Percentiles rank a stretch among this genome's conserved stretches.
phyloP scores from a whole-genome alignment of 805 yeast genomes.

The Zygosaccharomyces siamensis region DNA sequence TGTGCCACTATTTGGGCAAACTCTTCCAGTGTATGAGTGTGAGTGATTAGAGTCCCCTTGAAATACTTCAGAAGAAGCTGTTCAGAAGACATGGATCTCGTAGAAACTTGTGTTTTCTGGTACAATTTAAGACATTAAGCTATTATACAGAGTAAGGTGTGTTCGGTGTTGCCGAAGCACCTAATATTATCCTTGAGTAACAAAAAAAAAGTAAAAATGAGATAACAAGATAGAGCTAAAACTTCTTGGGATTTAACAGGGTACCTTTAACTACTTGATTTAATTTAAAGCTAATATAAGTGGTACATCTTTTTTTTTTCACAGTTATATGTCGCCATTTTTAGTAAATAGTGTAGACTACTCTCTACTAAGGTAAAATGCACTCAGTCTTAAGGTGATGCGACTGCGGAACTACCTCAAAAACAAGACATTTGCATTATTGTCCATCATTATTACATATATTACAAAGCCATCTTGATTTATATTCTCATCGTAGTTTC shows the following conservation, averaged over 20 bases:
- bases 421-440: neutral
- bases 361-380: too few species aligned
- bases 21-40: slow-evolving; percentile 5
- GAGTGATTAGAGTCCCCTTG: slow-evolving; percentile 5
- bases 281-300: too few species aligned
- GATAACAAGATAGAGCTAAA: neutral
- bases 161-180: neutral
- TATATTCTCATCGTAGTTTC: slow-evolving; percentile 35
- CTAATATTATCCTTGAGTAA: neutral
- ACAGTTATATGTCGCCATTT: too few species aligned
- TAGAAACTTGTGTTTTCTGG: neutral
- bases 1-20: slow-evolving; percentile 8
- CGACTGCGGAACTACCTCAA: neutral
- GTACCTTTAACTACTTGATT: neutral
- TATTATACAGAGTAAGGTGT: neutral
- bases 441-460: neutral
- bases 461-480: neutral
- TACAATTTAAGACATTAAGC: neutral
- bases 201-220: neutral
- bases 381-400: too few species aligned
- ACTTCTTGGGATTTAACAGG: neutral
- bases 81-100: slow-evolving; percentile 6
- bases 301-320: too few species aligned
- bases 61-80: slow-evolving; percentile 7
- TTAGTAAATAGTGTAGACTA: too few species aligned